A percentile compares a stretch with the other conserved stretches of the same genome.
These are phyloP conservation scores for Mucor lusitanicus DNA, from an alignment of 371 early-diverging fungal genomes.

Conservation along the genomic window DNA sequence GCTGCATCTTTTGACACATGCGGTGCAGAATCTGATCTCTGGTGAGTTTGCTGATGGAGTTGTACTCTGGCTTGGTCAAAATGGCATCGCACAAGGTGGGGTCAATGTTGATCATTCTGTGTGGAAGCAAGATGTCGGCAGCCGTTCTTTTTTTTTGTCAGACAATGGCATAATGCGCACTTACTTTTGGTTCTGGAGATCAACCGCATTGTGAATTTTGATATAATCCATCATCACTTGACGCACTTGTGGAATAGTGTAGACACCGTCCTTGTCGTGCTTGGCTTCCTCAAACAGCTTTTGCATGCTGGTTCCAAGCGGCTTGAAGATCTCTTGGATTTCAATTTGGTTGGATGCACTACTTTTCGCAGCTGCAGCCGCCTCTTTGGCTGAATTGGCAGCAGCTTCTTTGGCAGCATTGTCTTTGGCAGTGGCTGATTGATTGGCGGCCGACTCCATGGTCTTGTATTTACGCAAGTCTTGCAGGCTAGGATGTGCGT, in stretches of 20 bases:
- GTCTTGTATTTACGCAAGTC: slow-evolving; percentile 36
- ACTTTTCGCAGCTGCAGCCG: slow-evolving; percentile 18
- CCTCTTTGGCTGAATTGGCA: neutral
- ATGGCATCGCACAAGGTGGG: slow-evolving; percentile 61
- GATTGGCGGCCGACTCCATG: slow-evolving; percentile 15
- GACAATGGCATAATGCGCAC: neutral
- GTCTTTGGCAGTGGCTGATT: neutral
- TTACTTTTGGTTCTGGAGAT: slow-evolving; percentile 63
- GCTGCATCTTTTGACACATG: slow-evolving; percentile 56
- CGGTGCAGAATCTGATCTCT: slow-evolving; percentile 59
- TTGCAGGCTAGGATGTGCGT: slow-evolving; percentile 50
- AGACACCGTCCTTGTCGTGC: slow-evolving; percentile 54
- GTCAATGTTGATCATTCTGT: slow-evolving; percentile 59
- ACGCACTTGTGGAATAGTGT: slow-evolving; percentile 59
- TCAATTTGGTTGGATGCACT: slow-evolving; percentile 25
- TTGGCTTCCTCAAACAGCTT: slow-evolving; percentile 58
- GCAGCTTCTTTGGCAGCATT: slow-evolving; percentile 8
- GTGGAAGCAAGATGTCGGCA: neutral
- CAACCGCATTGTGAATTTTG: slow-evolving; percentile 54
- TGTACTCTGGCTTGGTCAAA: slow-evolving; percentile 60
- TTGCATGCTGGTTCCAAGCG: slow-evolving; percentile 40
- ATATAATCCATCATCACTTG: slow-evolving; percentile 60
- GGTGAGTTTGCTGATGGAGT: slow-evolving; percentile 49
- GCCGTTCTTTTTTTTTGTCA: neutral
- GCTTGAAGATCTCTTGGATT: slow-evolving; percentile 59